These are phyloP conservation scores for Elaeagnus macrophylla DNA, from an alignment of 306 rosid species.

Conservation along the genomic window DNA sequence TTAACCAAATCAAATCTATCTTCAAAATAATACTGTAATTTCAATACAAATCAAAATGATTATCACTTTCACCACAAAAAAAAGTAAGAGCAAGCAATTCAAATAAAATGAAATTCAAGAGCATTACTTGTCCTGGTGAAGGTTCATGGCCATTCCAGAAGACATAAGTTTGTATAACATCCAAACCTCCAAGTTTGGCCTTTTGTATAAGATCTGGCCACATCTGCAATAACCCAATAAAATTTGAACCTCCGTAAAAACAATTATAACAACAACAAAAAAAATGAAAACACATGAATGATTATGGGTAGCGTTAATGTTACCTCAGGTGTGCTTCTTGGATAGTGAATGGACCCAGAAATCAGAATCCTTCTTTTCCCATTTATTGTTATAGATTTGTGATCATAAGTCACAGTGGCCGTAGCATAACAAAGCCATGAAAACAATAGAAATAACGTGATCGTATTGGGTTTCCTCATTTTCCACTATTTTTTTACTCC, in stretches of 20 bases:
- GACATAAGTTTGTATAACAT: conserved; percentile 87
- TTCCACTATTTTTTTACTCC: conserved; percentile 20
- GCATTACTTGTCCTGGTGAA: conserved; percentile 64
- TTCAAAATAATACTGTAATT: conserved; percentile 69
- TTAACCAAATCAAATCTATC: conserved; percentile 80
- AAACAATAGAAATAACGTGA: conserved; percentile 15
- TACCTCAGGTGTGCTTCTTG: conserved; percentile 96
- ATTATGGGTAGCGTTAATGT: conserved; percentile 16
- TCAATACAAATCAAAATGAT: background rate
- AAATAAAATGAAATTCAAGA: conserved; percentile 1
- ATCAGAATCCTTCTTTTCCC: conserved; percentile 62
- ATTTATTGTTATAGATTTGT: conserved; percentile 54
- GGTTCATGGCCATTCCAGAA: conserved; percentile 99
- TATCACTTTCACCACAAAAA: background rate
- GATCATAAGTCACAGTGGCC: conserved; percentile 66
- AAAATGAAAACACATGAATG: conserved; percentile 9
- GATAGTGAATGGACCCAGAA: conserved; percentile 95
- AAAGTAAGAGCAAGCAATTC: background rate
- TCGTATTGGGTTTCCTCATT: conserved; percentile 5
- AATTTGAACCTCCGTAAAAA: conserved; percentile 2
- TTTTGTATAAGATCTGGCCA: conserved; percentile 87
- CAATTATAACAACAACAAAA: background rate
- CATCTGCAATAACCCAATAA: conserved; percentile 45
- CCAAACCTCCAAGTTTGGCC: conserved; percentile 95
- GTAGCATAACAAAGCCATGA: conserved; percentile 32